A percentile compares a stretch with the other conserved stretches of the same genome.
These are phyloP conservation scores for Litchi chinensis DNA, from an alignment of 345 rosid species.

Conservation along the genomic window DNA sequence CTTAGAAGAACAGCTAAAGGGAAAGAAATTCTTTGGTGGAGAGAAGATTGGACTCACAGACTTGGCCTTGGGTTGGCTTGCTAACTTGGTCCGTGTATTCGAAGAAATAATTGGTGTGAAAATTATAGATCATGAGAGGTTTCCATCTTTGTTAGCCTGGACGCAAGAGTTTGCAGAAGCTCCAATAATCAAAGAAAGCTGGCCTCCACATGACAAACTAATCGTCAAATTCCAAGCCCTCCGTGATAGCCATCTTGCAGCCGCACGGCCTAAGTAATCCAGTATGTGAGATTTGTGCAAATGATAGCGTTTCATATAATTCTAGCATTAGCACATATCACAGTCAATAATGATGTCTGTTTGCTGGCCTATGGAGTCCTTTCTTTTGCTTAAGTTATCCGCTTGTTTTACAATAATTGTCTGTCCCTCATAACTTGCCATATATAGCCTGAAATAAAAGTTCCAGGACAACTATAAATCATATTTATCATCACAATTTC, in stretches of 20 bases:
- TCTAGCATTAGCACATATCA: too few relatives aligned
- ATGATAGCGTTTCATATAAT: too few relatives aligned
- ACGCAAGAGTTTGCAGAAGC: conserved; percentile 24
- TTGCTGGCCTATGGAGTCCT: too few relatives aligned
- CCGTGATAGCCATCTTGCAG: conserved; percentile 8
- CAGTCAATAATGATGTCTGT: too few relatives aligned
- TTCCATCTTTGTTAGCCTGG: conserved; percentile 37
- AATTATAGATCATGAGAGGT: conserved; percentile 24
- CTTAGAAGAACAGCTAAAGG: conserved; percentile 39
- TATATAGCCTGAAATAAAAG: too few relatives aligned
- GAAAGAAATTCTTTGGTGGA: conserved; percentile 47
- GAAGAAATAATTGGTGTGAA: conserved; percentile 31
- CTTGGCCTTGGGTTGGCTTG: conserved; percentile 43
- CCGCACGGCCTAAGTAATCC: too few relatives aligned
- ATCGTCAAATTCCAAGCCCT: conserved; percentile 28
- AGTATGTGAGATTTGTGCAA: too few relatives aligned
- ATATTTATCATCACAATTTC: too few relatives aligned
- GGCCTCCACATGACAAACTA: conserved; percentile 41
- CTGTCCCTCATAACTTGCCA: too few relatives aligned
- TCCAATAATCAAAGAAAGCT: conserved; percentile 31
- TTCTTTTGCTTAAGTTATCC: too few relatives aligned
- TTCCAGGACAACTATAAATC: too few relatives aligned
- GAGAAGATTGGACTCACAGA: conserved; percentile 40
- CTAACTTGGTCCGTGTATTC: conserved; percentile 21
- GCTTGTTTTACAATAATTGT: too few relatives aligned